Evolutionary conservation across 495 filamentous ascomycete species (phyloP), one percentile per base, ranked within the genome.

Genomic region (Hypoxylon fragiforme): DNA sequence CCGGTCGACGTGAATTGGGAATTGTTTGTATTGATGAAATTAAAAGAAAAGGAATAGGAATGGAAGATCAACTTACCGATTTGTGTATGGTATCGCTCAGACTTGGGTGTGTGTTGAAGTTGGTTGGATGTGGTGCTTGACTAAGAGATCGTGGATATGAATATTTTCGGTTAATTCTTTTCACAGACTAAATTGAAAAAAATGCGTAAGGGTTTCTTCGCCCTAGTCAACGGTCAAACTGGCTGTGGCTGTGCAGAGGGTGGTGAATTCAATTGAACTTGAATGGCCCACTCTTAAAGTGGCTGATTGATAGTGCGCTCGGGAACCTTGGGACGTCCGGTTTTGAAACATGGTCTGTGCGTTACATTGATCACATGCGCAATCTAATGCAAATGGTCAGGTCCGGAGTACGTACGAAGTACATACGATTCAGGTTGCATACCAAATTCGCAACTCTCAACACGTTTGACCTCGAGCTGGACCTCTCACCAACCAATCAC

Each of bases 81-180:
- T 65, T 56, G 44, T 57, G 37, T 51, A 48, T 67, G 55, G 32
- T 65, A 65, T 67, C 65, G 65, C 65, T 60, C 31, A 48, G 41
- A 62, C 19, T 62, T 60, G 64, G 61, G 64, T 63, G 51, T 57
- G 57, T n/a, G 56, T 55, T 53, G 53, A 50, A 55, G 60, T 60
- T 62, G 57, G 42, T 62, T 56, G 43, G 28, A 54, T 42, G 44
- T 9, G 36, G 50, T 47, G 43, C 50, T 57, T 47, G 62, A 50
- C 62, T 65, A 38, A 40, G 37, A 44, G 48, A 54, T 62, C 51
- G 58, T 67, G 57, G 57, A 63, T 62, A 41, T 46, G 54, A 65
- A 60, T 52, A 50, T 57, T 64, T 48, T 67, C 65, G 65, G 65
- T 63, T 67, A 67, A 67, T 67, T 65, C 61, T 66, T 67, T 51